Evolutionary conservation across 495 filamentous ascomycete species (phyloP), one percentile per base, ranked within the genome.

Genomic region (Aspergillus saccharolyticus): DNA sequence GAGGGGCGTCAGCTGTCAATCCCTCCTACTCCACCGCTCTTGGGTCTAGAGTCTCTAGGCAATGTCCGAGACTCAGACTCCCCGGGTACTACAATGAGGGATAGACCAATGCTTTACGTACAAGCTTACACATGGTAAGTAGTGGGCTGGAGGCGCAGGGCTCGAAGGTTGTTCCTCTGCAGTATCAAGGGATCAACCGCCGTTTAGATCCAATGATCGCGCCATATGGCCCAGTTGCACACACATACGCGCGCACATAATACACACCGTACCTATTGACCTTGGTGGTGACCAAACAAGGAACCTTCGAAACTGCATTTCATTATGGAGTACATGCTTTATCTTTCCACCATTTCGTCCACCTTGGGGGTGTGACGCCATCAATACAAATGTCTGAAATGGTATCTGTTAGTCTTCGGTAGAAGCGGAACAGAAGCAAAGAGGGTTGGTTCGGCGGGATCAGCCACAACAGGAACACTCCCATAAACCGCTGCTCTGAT

Each of bases 131-230:
- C 49, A 52, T 58, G 59, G 57, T 39, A 28, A 28, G 4, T 28
- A 56, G 57, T 60, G 53, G 54, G 50, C 20, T 51, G 28, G 22
- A 22, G 18, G 22, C 47, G 47, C 24, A 24, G 16, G 9, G 9
- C 25, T 28, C 6, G 9, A 4, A 18, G 25, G 44, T 47, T 24
- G 39, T 45, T n/a, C 9, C 14, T 42, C 53, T 52, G 53, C 42
- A 57, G 48, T 56, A 24, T 17, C 17, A 53, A 39, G n/a, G n/a
- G 58, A 56, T 60, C 53, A 53, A 25, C 58, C 51, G 53, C 45
- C 53, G 51, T 60, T 28, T 55, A 54, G 56, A 59, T 59, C 56
- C 56, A 59, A 59, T 59, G 45, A 59, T 54, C 43, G 56, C 43
- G 51, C 56, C 56, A 53, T 51, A 44, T 54, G 51, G 51, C 52